phyloP scores from a whole-genome alignment of 1,284 basidiomycete species.

The Microstroma glucosiphilum region DNA sequence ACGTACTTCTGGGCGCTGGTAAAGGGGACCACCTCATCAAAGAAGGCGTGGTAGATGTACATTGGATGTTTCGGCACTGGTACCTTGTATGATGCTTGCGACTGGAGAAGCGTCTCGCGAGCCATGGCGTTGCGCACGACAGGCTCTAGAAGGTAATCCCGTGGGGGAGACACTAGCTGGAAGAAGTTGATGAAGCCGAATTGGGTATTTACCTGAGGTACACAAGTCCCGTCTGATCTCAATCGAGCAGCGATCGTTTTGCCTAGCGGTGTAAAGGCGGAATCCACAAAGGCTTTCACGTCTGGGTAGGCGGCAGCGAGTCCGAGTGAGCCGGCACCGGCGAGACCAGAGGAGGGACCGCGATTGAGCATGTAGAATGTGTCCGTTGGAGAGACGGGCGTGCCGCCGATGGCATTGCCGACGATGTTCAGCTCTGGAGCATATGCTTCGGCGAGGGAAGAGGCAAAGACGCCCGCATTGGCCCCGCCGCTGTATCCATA shows the following conservation, averaged over 20 bases:
- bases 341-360: slow-evolving; percentile 31
- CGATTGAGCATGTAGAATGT: slow-evolving; percentile 27
- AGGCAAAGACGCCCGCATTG: slow-evolving; percentile 15
- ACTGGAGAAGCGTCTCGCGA: slow-evolving; percentile 24
- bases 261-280: slow-evolving; percentile 19
- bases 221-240: slow-evolving; percentile 20
- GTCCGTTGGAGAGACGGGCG: slow-evolving; percentile 26
- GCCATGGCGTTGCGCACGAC: slow-evolving; percentile 6
- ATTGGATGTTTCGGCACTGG: slow-evolving; percentile 34
- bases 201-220: slow-evolving; percentile 14
- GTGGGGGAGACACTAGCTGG: slow-evolving; percentile 19
- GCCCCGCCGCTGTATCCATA: slow-evolving; percentile 21
- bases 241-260: slow-evolving; percentile 12
- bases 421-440: slow-evolving; percentile 20
- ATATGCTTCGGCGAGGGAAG: slow-evolving; percentile 9
- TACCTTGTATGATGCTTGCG: slow-evolving; percentile 17
- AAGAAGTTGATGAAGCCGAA: slow-evolving; percentile 22
- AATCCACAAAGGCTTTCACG: slow-evolving; percentile 18
- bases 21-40: slow-evolving; percentile 42
- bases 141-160: slow-evolving; percentile 21
- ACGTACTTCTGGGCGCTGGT: slow-evolving; percentile 26
- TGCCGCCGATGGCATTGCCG: slow-evolving; percentile 28
- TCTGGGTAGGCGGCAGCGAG: slow-evolving; percentile 22
- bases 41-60: slow-evolving; percentile 34
- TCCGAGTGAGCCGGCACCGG: slow-evolving; percentile 30